These are phyloP conservation scores for Hericium erinaceus DNA, from an alignment of 768 basidiomycete genomes.

Conservation along the genomic window DNA sequence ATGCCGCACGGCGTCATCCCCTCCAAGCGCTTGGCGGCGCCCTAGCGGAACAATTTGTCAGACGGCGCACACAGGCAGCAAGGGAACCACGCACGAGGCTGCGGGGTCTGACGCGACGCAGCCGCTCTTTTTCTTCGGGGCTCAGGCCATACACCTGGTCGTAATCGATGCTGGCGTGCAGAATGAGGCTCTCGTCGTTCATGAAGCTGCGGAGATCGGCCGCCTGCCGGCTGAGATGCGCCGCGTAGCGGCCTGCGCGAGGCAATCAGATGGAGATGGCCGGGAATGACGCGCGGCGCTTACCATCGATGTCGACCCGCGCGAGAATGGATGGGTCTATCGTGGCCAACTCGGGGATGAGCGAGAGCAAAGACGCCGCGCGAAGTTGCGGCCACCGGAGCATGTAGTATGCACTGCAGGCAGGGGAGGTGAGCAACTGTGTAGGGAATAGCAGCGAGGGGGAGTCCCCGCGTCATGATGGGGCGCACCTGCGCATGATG, in stretches of 20 bases:
- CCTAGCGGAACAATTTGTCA: conserved; percentile 33
- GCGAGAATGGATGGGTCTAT: conserved; percentile 44
- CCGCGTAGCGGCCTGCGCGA: conserved; percentile 45
- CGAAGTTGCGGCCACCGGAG: conserved; percentile 51
- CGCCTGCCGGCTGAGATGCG: conserved; percentile 60
- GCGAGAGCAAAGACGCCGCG: conserved; percentile 28
- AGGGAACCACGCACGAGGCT: conserved; percentile 44
- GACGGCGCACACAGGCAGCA: neutral
- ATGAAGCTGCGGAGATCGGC: conserved; percentile 68
- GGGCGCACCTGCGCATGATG: conserved; percentile 29
- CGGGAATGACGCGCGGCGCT: conserved; percentile 5
- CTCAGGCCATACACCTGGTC: conserved; percentile 55
- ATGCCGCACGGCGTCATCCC: conserved; percentile 81
- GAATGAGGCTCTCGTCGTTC: conserved; percentile 61
- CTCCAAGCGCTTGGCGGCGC: conserved; percentile 89
- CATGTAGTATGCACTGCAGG: conserved; percentile 62
- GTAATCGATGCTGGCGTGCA: conserved; percentile 71
- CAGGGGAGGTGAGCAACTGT: neutral
- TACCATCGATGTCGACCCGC: conserved; percentile 68
- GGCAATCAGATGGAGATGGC: neutral
- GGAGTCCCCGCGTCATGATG: neutral
- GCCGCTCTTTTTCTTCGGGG: conserved; percentile 60
- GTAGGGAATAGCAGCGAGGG: neutral
- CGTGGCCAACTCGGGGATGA: conserved; percentile 40
- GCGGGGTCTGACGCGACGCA: conserved; percentile 50